A percentile compares a stretch with the other conserved stretches of the same genome.
These are phyloP conservation scores for Claviceps cyperi DNA, from an alignment of 2,329 filamentous ascomycete genomes.

Conservation along the genomic window DNA sequence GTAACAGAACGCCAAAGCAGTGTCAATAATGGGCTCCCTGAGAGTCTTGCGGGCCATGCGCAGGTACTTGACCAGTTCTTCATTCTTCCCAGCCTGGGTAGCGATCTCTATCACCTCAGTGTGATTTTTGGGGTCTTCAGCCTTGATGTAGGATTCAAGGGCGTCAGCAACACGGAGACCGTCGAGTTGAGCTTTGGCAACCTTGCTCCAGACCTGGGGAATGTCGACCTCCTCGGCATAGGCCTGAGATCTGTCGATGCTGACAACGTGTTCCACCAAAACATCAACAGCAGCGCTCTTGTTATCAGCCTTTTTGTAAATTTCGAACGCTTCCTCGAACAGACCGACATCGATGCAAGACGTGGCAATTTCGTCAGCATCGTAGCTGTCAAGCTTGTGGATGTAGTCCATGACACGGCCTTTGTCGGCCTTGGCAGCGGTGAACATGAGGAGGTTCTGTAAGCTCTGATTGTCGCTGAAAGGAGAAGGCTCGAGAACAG, in stretches of 20 bases:
- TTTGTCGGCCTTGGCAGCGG: constrained; percentile 93
- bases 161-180: constrained; percentile 83
- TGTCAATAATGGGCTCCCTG: constrained; percentile 86
- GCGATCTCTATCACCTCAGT: constrained; percentile 91
- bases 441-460: constrained; percentile 92
- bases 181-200: constrained; percentile 94
- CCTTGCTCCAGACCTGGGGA: constrained; percentile 94
- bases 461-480: constrained; percentile 96
- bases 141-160: constrained; percentile 95
- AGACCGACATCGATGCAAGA: constrained; percentile 92
- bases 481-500: constrained; percentile 95
- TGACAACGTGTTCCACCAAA: constrained; percentile 89
- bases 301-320: constrained; percentile 95
- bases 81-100: constrained; percentile 90
- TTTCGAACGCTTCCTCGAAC: constrained; percentile 93
- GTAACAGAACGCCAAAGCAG: constrained; percentile 82
- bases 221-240: constrained; percentile 91
- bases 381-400: constrained; percentile 77
- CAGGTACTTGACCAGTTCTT: constrained; percentile 91
- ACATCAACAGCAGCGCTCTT: constrained; percentile 79
- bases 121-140: constrained; percentile 84
- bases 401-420: constrained; percentile 92
- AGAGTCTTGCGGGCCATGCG: constrained; percentile 96
- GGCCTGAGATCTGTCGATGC: constrained; percentile 90
- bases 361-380: constrained; percentile 79